These are phyloP conservation scores for Colletotrichum theobromicola DNA, from an alignment of 2,329 filamentous ascomycete genomes.

Conservation along the genomic window DNA sequence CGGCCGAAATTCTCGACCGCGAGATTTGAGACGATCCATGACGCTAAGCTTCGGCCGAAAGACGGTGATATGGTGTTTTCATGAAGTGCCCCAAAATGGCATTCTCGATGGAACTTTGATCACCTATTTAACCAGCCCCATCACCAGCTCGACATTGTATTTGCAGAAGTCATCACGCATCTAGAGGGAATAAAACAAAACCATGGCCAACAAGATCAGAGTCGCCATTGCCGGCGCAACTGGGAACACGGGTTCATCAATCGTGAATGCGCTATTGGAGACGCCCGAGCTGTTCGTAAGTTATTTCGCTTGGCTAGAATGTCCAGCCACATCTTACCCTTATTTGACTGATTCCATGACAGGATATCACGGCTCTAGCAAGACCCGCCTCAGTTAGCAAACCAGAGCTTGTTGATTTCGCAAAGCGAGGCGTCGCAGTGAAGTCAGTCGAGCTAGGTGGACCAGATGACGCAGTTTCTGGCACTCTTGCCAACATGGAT, in stretches of 20 bases:
- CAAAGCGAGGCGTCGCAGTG: neutral
- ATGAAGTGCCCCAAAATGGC: neutral
- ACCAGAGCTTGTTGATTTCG: neutral
- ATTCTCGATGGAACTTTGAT: neutral
- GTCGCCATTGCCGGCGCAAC: neutral
- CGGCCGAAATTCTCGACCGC: rapidly evolving
- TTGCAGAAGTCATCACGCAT: neutral
- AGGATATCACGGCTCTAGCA: neutral
- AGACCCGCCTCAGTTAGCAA: neutral
- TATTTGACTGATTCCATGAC: rapidly evolving
- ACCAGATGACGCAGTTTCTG: rapidly evolving
- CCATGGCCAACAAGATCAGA: neutral
- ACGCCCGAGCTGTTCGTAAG: neutral
- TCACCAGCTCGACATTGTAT: neutral
- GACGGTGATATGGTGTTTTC: neutral
- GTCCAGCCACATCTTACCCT: rapidly evolving
- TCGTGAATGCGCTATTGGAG: neutral
- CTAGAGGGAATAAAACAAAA: neutral
- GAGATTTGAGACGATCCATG: rapidly evolving
- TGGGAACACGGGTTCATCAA: neutral
- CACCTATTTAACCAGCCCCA: neutral
- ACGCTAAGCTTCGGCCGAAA: neutral
- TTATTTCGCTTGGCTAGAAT: rapidly evolving
- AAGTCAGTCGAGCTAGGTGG: neutral
- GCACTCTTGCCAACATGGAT: neutral